These are phyloP conservation scores for Colletotrichum sidae DNA, from an alignment of 2,329 filamentous ascomycete genomes.

Conservation along the genomic window DNA sequence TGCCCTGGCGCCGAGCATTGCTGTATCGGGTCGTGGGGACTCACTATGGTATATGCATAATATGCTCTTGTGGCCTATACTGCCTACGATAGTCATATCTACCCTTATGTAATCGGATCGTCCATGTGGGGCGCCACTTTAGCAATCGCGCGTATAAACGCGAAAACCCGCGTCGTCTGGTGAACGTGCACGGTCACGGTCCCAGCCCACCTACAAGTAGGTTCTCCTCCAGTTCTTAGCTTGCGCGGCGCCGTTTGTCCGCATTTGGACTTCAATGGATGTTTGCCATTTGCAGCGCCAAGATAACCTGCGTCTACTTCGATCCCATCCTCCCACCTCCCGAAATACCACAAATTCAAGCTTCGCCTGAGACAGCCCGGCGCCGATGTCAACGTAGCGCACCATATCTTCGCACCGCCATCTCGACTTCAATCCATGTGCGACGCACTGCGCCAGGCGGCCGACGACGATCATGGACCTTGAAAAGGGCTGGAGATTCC, in stretches of 20 bases:
- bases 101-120: too few species aligned
- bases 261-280: not conserved
- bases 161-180: conserved; percentile 36
- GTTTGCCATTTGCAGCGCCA: too few species aligned
- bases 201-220: conserved; percentile 10
- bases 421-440: not conserved
- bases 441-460: not conserved
- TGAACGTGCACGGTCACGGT: conserved; percentile 32
- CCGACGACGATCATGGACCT: conserved; percentile 13
- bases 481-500: conserved; percentile 21
- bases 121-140: conserved; percentile 11
- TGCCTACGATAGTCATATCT: too few species aligned
- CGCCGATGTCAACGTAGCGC: conserved; percentile 28
- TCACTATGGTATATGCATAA: not conserved
- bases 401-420: not conserved
- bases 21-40: conserved; percentile 22
- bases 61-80: too few species aligned
- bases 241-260: conserved; percentile 15
- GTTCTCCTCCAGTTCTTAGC: conserved; percentile 20
- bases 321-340: too few species aligned
- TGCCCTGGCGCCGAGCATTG: conserved; percentile 16
- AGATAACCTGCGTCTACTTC: too few species aligned
- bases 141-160: conserved; percentile 32
- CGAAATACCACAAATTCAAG: conserved; percentile 4
- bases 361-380: conserved; percentile 18